Conservation (phyloP, 1,284 basidiomycete genomes). For the Tetrapyrgos nigripes region DNA sequence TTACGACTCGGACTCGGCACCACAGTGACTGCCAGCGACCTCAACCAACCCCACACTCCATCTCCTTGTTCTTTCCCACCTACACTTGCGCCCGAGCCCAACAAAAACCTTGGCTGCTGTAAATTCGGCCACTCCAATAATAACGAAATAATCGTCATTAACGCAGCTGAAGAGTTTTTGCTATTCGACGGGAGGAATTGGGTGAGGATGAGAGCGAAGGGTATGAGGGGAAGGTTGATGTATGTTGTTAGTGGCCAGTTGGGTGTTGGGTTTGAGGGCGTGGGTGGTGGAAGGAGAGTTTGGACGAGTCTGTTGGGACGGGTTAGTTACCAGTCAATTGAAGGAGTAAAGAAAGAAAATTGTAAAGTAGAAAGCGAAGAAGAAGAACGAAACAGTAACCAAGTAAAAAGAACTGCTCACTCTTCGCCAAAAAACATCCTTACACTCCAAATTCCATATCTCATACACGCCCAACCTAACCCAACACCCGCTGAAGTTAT, state of each 20-base stretch:
- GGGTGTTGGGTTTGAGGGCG: too few relatives aligned
- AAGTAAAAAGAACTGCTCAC: slow-evolving; percentile 41
- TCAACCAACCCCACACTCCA: too few relatives aligned
- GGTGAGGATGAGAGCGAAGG: slow-evolving; percentile 61
- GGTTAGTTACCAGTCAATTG: slow-evolving; percentile 4
- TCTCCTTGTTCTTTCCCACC: too few relatives aligned
- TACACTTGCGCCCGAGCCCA: too few relatives aligned
- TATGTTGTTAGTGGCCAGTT: slow-evolving; percentile 77
- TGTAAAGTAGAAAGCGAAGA: too few relatives aligned
- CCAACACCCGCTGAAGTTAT: not conserved
- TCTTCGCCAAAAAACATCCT: slow-evolving; percentile 71
- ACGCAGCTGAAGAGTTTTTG: slow-evolving; percentile 44
- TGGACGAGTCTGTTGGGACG: slow-evolving; percentile 55
- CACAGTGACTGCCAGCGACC: too few relatives aligned
- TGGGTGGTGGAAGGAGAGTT: slow-evolving; percentile 66
- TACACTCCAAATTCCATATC: slow-evolving; percentile 78
- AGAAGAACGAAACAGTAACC: not conserved
- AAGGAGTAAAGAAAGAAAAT: too few relatives aligned
- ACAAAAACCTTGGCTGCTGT: not conserved
- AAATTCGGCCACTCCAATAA: slow-evolving; percentile 61
- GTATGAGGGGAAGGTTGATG: slow-evolving; percentile 72
- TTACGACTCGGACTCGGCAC: too few relatives aligned
- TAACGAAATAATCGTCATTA: slow-evolving; percentile 56
- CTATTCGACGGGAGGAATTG: slow-evolving; percentile 50
- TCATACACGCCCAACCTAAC: slow-evolving; percentile 65